Conservation (phyloP, 2,329 filamentous ascomycete genomes). For the Xylaria sp. region DNA sequence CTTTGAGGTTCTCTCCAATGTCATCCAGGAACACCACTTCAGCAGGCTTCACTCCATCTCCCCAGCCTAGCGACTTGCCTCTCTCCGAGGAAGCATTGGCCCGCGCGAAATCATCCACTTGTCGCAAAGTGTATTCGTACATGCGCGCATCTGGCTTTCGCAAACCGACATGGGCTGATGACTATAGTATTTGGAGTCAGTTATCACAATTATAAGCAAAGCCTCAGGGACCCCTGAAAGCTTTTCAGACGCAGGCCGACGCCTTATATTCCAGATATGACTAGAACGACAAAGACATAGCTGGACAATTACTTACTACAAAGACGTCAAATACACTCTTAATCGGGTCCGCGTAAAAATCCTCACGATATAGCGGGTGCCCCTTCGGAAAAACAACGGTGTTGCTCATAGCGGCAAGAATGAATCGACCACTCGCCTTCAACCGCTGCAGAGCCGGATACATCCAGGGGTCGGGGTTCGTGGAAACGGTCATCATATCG, state of each 20-base stretch:
- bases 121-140: conserved; percentile 77
- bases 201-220: not conserved
- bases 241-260: not conserved
- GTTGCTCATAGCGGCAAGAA: conserved; percentile 88
- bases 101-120: conserved; percentile 72
- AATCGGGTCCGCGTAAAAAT: conserved; percentile 67
- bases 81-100: conserved; percentile 58
- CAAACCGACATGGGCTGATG: conserved; percentile 85
- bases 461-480: conserved; percentile 85
- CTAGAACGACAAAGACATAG: not conserved
- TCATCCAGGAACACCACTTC: conserved; percentile 93
- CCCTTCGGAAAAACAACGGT: conserved; percentile 85
- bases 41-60: conserved; percentile 64
- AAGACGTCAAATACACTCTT: conserved; percentile 84
- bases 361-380: conserved; percentile 72
- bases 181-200: conserved; percentile 48
- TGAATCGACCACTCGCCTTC: conserved; percentile 70
- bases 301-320: conserved; percentile 54
- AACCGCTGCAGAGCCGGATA: conserved; percentile 81
- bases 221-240: not conserved
- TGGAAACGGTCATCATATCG: conserved; percentile 85
- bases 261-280: not conserved
- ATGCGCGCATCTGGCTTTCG: conserved; percentile 88
- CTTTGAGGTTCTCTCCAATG: conserved; percentile 92
- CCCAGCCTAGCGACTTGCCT: conserved; percentile 58